Base-by-base conservation (phyloP, 768 basidiomycete genomes). In the Xerocomellus amylosporus region DNA sequence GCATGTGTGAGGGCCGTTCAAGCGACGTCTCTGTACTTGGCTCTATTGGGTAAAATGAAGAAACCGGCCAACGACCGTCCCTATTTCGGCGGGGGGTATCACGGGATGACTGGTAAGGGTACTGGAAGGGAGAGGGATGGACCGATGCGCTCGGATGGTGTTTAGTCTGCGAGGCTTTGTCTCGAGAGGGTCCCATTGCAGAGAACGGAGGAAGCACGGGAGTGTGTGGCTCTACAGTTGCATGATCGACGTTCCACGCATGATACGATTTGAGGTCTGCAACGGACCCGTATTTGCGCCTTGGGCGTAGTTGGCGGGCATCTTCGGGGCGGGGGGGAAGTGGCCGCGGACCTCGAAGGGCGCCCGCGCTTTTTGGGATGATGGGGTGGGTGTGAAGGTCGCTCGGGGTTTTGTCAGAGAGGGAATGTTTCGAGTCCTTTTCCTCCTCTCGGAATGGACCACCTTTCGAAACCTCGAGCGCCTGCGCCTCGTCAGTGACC, bases 161-260 rank as follows among this genome's bases (percentile, higher is more conserved):
- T 24, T 52, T 41, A 5, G 33, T 59, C 28, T 64, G 66, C 24
- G 72, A 64, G 1, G 71, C 72, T 0, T 77, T 78, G 26, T 53
- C 74, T 0, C 71, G 59, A 14, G 74, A 69, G 4, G 75, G 78
- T 5, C 73, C 22, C 10, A 42, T 48, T 67, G 71, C 36, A 55
- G 56, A 40, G 64, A 69, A 55, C 8, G 75, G 73, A 1, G 78
- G 79, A 2, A 78, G 33, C 0, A 41, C 30, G 68, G 71, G 44
- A 50, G 56, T 22, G 54, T 65, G 33, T 33, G 63, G 61, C 14
- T 49, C 48, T 10, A 28, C 8, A 28, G 8, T 42, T 9, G 26
- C 43, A 34, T 59, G 54, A 37, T 57, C 44, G 24, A 24, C 24
- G 12, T 40, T 24, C 24, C 49, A 42, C 8, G 20, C 41, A 6